Evolutionary conservation across 2,329 filamentous ascomycete genomes (phyloP).

Genomic region (Fusarium aywerte): DNA sequence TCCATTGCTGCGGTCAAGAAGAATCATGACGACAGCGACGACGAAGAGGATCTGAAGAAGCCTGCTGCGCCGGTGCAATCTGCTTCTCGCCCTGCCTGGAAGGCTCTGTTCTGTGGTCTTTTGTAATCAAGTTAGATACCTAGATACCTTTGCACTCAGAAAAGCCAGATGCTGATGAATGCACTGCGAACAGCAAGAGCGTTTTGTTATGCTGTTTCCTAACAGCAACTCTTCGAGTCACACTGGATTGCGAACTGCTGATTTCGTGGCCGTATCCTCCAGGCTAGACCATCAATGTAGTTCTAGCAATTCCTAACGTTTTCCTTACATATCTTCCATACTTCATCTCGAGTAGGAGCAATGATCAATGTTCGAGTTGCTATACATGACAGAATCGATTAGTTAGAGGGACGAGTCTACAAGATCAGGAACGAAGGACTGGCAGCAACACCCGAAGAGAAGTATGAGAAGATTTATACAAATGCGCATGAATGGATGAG

Average conservation of each 20-base stretch:
- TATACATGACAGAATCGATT: no score
- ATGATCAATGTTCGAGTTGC: no score
- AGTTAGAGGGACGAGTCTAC: no score
- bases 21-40: conserved; percentile 40
- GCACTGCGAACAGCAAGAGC: background rate
- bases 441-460: background rate
- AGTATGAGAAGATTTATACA: background rate
- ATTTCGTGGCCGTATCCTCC: no score
- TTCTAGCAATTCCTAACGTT: no score
- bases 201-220: background rate
- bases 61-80: conserved; percentile 3
- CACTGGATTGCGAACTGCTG: no score
- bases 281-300: no score
- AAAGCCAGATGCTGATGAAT: background rate
- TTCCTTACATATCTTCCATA: no score
- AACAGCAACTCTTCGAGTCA: background rate
- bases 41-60: conserved; percentile 41
- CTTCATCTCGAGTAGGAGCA: no score
- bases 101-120: conserved; percentile 46
- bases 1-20: conserved; percentile 46
- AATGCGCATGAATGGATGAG: no score
- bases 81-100: conserved; percentile 38
- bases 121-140: conserved; percentile 18
- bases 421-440: no score
- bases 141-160: background rate